Evolutionary conservation across 805 yeast species (phyloP).

Genomic region (Komagataella pastoris): DNA sequence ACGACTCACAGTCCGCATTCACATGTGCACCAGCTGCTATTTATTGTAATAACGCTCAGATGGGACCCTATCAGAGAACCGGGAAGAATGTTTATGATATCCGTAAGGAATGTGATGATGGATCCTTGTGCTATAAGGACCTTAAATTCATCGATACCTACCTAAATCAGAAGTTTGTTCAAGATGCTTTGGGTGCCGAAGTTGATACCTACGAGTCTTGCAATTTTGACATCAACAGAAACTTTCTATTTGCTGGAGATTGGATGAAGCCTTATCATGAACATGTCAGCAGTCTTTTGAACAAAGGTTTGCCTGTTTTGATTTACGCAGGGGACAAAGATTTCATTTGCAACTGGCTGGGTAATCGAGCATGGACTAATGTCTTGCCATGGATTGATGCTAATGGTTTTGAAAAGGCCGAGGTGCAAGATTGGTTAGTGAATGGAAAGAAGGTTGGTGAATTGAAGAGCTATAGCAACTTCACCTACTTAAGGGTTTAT

Average conservation of each 20-base stretch:
- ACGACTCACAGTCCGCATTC: conserved; percentile 60
- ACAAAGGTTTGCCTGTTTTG: conserved; percentile 65
- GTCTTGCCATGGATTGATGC: conserved; percentile 30
- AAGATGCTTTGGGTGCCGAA: conserved; percentile 80
- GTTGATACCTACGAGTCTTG: conserved; percentile 68
- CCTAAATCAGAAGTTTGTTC: conserved; percentile 66
- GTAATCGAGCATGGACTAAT: conserved; percentile 79
- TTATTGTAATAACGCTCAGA: conserved; percentile 77
- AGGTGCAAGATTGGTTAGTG: conserved; percentile 4
- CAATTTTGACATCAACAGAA: conserved; percentile 63
- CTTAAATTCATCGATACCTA: conserved; percentile 64
- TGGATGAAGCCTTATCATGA: conserved; percentile 84
- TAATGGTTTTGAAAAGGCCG: not conserved
- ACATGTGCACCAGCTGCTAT: conserved; percentile 84
- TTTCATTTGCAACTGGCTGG: conserved; percentile 94
- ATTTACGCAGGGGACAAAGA: conserved; percentile 95
- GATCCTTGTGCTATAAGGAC: conserved; percentile 68
- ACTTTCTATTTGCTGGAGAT: conserved; percentile 80
- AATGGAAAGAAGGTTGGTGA: conserved; percentile 46
- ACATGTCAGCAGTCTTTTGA: conserved; percentile 59
- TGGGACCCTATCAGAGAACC: conserved; percentile 71
- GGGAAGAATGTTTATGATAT: conserved; percentile 90
- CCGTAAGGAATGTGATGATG: conserved; percentile 60
- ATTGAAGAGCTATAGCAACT: conserved; percentile 54
- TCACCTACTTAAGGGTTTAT: conserved; percentile 65